A percentile compares a stretch with the other conserved stretches of the same genome.
These are phyloP conservation scores for Chrysanthemum makinoi DNA, from an alignment of 129 eudicot genomes.

Conservation along the genomic window DNA sequence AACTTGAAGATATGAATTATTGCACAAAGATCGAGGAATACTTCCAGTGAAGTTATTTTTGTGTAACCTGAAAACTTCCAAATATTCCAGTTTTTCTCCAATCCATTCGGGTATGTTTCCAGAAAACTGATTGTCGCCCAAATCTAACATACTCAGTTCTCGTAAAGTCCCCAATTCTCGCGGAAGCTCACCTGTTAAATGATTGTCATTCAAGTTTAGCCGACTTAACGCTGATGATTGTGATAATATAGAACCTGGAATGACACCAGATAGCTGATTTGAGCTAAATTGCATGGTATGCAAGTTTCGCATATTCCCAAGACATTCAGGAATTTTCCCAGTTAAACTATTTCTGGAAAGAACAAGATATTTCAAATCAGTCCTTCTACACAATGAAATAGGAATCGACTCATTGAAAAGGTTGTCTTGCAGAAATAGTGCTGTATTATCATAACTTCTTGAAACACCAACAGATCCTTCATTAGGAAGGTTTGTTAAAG, in stretches of 20 bases:
- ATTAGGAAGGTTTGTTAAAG: background rate
- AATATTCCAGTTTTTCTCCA: background rate
- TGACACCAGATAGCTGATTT: background rate
- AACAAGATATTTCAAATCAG: too few relatives aligned
- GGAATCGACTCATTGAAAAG: slow-evolving; percentile 6
- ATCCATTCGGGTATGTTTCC: background rate
- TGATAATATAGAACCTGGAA: background rate
- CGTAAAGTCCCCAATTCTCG: background rate
- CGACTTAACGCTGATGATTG: background rate
- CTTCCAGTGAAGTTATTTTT: background rate
- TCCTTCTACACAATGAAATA: background rate
- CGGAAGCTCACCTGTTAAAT: background rate
- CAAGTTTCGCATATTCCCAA: too few relatives aligned
- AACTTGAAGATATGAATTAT: slow-evolving; percentile 7
- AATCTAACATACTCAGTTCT: background rate
- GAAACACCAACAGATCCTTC: background rate
- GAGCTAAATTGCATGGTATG: background rate
- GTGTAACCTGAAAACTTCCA: background rate
- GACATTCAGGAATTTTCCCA: too few relatives aligned
- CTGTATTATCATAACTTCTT: too few relatives aligned
- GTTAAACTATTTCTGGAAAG: background rate
- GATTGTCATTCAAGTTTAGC: background rate
- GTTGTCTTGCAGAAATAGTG: slow-evolving; percentile 2
- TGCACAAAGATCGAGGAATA: background rate
- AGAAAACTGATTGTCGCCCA: background rate